phyloP scores from a whole-genome alignment of 176 grass and related monocot genomes.

The Urochloa ruziziensis region DNA sequence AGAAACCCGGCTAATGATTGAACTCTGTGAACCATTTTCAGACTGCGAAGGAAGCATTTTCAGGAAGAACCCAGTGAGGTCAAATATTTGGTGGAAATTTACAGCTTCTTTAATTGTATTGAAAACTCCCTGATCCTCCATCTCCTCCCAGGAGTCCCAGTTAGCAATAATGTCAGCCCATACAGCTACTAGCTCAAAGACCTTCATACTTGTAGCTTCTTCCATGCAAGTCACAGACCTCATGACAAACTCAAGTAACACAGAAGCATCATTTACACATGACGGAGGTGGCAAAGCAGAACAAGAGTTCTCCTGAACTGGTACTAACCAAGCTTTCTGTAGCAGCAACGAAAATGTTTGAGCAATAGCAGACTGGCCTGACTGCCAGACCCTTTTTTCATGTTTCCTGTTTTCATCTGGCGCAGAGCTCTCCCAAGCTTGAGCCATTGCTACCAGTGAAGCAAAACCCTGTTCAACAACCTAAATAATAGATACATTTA shows the following conservation, averaged over 20 bases:
- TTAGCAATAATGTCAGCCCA: slow-evolving; percentile 65
- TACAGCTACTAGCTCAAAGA: slow-evolving; percentile 64
- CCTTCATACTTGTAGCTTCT: slow-evolving; percentile 55
- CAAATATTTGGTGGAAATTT: slow-evolving; percentile 66
- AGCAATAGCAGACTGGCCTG: slow-evolving; percentile 55
- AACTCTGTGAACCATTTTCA: slow-evolving; percentile 38
- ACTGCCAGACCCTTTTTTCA: slow-evolving; percentile 52
- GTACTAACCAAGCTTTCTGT: slow-evolving; percentile 68
- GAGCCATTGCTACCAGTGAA: slow-evolving; percentile 58
- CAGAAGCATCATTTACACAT: slow-evolving; percentile 74
- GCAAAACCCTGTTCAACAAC: slow-evolving; percentile 73
- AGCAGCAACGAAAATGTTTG: slow-evolving; percentile 64
- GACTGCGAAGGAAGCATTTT: slow-evolving; percentile 42
- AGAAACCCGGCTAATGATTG: slow-evolving; percentile 62
- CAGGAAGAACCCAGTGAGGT: slow-evolving; percentile 46
- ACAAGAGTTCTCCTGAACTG: slow-evolving; percentile 17
- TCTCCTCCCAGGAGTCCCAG: slow-evolving; percentile 87
- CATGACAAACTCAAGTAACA: slow-evolving; percentile 71
- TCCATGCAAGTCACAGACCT: slow-evolving; percentile 51
- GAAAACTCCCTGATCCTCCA: slow-evolving; percentile 82
- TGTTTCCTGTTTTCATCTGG: slow-evolving; percentile 62
- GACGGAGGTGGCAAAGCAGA: slow-evolving; percentile 59
- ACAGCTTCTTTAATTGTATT: slow-evolving; percentile 67
- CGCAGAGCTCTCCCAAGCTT: slow-evolving; percentile 75
- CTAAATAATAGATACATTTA: slow-evolving; percentile 35